These are phyloP conservation scores for Kazachstania taianensis DNA, from an alignment of 805 yeast genomes.

Conservation along the genomic window DNA sequence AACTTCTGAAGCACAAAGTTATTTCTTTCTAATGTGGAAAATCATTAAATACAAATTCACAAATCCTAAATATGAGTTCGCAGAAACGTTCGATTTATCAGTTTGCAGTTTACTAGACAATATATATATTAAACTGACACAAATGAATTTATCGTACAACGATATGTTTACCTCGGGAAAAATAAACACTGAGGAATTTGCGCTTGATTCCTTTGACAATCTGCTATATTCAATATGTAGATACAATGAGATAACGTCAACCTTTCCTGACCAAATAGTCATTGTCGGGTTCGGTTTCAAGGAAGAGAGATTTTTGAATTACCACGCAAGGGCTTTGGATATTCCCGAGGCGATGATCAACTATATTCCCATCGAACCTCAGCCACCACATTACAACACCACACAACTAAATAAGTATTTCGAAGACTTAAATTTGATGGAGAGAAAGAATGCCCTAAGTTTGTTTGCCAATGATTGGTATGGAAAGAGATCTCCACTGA, in stretches of 20 bases:
- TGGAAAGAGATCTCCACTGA: conserved; percentile 39
- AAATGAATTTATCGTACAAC: conserved; percentile 7
- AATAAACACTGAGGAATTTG: conserved; percentile 54
- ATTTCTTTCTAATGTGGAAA: conserved; percentile 35
- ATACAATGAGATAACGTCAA: conserved; percentile 37
- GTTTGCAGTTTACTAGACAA: conserved; percentile 4
- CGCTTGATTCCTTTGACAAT: conserved; percentile 75
- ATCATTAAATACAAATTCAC: conserved; percentile 21
- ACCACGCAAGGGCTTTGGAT: conserved; percentile 45
- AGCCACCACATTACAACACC: conserved; percentile 29
- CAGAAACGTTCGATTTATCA: conserved; percentile 6
- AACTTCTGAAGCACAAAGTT: conserved; percentile 53
- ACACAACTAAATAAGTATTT: conserved; percentile 33
- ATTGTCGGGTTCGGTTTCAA: conserved; percentile 74
- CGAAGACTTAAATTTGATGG: conserved; percentile 37
- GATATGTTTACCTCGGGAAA: conserved; percentile 12
- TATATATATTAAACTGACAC: conserved; percentile 2
- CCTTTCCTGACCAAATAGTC: conserved; percentile 43
- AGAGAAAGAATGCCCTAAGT: conserved; percentile 43
- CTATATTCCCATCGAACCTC: conserved; percentile 53
- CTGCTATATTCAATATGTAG: conserved; percentile 49
- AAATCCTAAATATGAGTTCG: too few species aligned
- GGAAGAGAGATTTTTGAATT: conserved; percentile 42
- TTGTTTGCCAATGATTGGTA: conserved; percentile 47
- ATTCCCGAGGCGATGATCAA: conserved; percentile 31